Percentiles rank a stretch among this genome's conserved stretches.
phyloP scores from a whole-genome alignment of 192 early-diverging fungal species.

The Rhizophagus prolifer region DNA sequence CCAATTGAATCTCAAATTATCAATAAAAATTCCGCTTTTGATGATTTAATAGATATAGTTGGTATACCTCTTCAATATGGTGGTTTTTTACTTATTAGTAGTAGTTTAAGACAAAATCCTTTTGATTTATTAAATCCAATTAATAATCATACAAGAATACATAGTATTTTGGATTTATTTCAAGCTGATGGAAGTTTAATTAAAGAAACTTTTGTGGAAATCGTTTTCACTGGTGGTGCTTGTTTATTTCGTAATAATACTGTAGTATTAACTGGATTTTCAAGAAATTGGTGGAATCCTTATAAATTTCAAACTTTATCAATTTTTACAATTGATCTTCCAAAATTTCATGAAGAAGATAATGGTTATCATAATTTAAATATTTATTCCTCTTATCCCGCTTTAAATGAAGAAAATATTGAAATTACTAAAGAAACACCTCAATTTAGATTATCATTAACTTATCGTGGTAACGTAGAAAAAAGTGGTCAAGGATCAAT shows the following conservation, averaged over 20 bases:
- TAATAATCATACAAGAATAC: too few relatives aligned
- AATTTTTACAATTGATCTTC: background rate
- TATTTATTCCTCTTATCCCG: background rate
- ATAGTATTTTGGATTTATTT: slow-evolving; percentile 1
- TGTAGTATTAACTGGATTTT: background rate
- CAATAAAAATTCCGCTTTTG: background rate
- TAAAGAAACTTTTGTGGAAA: background rate
- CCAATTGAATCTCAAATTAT: background rate
- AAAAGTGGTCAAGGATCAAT: background rate
- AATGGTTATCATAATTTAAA: slow-evolving; percentile 16
- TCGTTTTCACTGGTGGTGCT: background rate
- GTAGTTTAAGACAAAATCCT: slow-evolving; percentile 9
- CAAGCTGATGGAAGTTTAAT: background rate
- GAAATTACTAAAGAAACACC: background rate
- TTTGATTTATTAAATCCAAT: background rate
- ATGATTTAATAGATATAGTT: background rate
- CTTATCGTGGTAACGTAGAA: background rate
- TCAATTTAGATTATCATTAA: background rate
- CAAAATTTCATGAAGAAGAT: slow-evolving; percentile 1
- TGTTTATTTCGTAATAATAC: background rate
- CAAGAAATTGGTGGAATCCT: background rate
- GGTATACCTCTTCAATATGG: slow-evolving; percentile 1
- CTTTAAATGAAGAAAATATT: background rate
- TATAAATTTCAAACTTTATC: background rate
- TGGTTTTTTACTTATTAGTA: background rate